A percentile compares a stretch with the other conserved stretches of the same genome.
phyloP scores from a whole-genome alignment of 2,329 filamentous ascomycete genomes.

The Nigrospora oryzae region DNA sequence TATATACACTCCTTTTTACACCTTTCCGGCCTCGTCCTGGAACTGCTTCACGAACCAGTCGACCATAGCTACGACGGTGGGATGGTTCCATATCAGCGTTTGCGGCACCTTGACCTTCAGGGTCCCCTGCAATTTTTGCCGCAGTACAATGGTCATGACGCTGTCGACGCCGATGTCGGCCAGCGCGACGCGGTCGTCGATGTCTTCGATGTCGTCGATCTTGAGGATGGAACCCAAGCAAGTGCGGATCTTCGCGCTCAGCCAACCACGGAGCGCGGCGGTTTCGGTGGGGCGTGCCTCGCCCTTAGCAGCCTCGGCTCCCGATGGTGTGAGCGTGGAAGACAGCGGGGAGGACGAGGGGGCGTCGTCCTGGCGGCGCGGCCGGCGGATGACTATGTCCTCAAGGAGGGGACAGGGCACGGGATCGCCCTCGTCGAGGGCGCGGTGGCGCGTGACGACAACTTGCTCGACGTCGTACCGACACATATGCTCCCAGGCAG shows the following conservation, averaged over 20 bases:
- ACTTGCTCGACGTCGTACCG: constrained; percentile 26
- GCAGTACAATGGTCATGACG: constrained; percentile 27
- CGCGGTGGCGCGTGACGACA: constrained; percentile 23
- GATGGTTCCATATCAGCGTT: constrained; percentile 30
- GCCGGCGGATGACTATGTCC: constrained; percentile 17
- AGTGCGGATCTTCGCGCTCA: background rate
- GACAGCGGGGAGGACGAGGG: background rate
- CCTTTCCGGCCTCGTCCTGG: background rate
- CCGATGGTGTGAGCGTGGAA: background rate
- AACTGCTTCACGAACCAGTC: constrained; percentile 23
- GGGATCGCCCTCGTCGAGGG: constrained; percentile 22
- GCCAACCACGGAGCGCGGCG: background rate
- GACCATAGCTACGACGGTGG: constrained; percentile 27
- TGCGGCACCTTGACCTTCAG: constrained; percentile 26
- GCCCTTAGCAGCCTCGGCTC: background rate
- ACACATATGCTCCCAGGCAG: constrained; percentile 28
- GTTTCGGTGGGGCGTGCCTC: background rate
- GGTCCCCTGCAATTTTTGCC: constrained; percentile 22
- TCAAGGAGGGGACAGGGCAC: constrained; percentile 15
- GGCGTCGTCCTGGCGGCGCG: background rate
- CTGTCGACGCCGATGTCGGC: constrained; percentile 28
- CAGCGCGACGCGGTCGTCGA: constrained; percentile 23
- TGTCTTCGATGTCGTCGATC: constrained; percentile 17
- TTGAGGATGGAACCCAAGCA: constrained; percentile 22
- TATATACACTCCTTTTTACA: background rate